Evolutionary conservation across 495 filamentous ascomycete genomes (phyloP).

Genomic region (Penicillium cinerascens): DNA sequence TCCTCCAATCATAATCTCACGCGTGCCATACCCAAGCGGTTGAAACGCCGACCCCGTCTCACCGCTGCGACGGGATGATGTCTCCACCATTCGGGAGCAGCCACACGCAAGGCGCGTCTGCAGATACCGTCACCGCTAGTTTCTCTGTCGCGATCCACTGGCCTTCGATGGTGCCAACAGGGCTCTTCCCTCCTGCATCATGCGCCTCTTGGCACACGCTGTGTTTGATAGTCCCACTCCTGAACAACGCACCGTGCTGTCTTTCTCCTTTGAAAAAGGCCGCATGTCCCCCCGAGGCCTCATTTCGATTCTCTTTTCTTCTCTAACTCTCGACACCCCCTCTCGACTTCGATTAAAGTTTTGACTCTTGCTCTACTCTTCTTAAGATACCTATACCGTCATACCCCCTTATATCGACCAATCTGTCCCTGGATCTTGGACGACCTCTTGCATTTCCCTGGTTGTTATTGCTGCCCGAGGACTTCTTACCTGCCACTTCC

Average conservation of each 20-base stretch:
- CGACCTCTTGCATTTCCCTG: slow-evolving; percentile 20
- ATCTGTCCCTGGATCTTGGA: slow-evolving; percentile 34
- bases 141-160: slow-evolving; percentile 8
- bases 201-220: slow-evolving; percentile 34
- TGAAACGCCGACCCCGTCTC: slow-evolving; percentile 24
- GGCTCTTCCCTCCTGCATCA: slow-evolving; percentile 27
- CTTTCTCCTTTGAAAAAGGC: slow-evolving; percentile 26
- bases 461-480: slow-evolving; percentile 26
- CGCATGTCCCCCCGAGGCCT: slow-evolving; percentile 20
- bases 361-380: background rate
- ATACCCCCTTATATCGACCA: slow-evolving; percentile 4
- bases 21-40: slow-evolving; percentile 16
- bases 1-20: slow-evolving; percentile 19
- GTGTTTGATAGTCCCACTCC: slow-evolving; percentile 23
- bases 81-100: slow-evolving; percentile 16
- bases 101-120: slow-evolving; percentile 14
- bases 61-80: slow-evolving; percentile 26
- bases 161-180: slow-evolving; percentile 26
- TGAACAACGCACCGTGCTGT: slow-evolving; percentile 13
- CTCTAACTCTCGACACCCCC: slow-evolving; percentile 22
- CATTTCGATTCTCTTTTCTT: slow-evolving; percentile 20
- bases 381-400: slow-evolving; percentile 3
- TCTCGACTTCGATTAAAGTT: slow-evolving; percentile 6
- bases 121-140: slow-evolving; percentile 33
- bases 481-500: slow-evolving; percentile 24